phyloP scores from a whole-genome alignment of 495 filamentous ascomycete species.

The Stereocaulon alpinum region DNA sequence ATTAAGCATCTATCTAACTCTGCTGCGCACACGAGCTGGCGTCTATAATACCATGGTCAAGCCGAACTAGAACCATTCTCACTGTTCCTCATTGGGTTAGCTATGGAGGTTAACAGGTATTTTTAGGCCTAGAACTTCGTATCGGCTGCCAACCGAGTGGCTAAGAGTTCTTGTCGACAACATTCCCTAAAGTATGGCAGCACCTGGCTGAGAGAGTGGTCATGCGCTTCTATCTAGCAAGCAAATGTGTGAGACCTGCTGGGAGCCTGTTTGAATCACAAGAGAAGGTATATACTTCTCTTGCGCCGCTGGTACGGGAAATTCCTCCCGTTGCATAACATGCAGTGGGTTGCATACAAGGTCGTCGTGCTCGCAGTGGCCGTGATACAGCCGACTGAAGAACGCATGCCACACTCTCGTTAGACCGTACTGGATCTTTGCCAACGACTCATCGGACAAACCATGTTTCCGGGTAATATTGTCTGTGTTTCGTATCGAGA shows the following conservation, averaged over 20 bases:
- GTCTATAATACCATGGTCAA: background rate
- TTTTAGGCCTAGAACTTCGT: slow-evolving; percentile 1
- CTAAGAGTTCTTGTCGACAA: background rate
- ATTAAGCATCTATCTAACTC: background rate
- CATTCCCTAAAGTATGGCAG: background rate
- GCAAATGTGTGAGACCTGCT: background rate
- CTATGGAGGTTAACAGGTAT: no score
- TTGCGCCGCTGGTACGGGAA: background rate
- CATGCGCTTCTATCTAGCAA: background rate
- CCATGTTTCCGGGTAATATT: background rate
- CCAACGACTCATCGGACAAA: background rate
- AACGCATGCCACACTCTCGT: background rate
- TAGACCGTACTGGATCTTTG: background rate
- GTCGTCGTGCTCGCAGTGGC: no score
- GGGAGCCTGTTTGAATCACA: background rate
- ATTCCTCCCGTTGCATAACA: background rate
- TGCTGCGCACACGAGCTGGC: background rate
- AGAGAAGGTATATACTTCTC: background rate
- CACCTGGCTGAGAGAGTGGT: slow-evolving; percentile 2
- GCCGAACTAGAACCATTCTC: no score
- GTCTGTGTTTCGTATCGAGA: background rate
- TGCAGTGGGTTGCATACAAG: background rate
- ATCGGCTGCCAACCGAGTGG: background rate
- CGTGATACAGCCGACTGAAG: background rate
- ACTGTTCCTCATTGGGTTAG: no score